phyloP scores from a whole-genome alignment of 1,284 basidiomycete species.

The Trichosporon ovoides region DNA sequence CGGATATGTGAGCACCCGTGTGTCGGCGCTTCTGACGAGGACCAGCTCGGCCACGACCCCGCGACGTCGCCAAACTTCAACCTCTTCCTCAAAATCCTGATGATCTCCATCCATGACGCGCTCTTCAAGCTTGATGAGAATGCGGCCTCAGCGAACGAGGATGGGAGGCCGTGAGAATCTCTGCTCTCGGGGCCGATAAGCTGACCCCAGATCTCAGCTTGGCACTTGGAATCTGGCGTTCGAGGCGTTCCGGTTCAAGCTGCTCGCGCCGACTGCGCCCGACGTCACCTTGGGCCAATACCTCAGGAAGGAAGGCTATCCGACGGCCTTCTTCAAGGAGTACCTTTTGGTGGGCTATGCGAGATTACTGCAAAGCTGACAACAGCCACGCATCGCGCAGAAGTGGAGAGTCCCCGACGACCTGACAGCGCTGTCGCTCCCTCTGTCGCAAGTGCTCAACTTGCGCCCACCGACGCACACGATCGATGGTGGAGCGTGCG shows the following conservation, averaged over 20 bases:
- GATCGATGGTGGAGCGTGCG: slow-evolving; percentile 60
- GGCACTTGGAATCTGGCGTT: slow-evolving; percentile 70
- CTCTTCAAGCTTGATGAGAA: slow-evolving; percentile 26
- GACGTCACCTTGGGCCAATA: slow-evolving; percentile 66
- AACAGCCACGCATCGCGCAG: slow-evolving; percentile 15
- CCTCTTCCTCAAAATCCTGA: slow-evolving; percentile 59
- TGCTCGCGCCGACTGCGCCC: slow-evolving; percentile 25
- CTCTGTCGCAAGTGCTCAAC: slow-evolving; percentile 6
- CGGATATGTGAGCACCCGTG: slow-evolving; percentile 10
- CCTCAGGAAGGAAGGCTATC: slow-evolving; percentile 63
- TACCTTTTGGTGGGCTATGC: slow-evolving; percentile 68
- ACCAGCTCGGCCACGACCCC: slow-evolving; percentile 69
- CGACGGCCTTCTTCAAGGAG: slow-evolving; percentile 64
- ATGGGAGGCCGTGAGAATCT: not conserved
- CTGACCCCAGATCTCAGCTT: slow-evolving; percentile 53
- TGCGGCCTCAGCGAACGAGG: not conserved
- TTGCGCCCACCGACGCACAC: slow-evolving; percentile 31
- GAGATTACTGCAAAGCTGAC: no score
- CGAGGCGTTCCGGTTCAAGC: slow-evolving; percentile 71
- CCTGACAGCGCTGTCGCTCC: slow-evolving; percentile 13
- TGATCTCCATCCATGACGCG: slow-evolving; percentile 48
- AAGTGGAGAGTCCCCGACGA: slow-evolving; percentile 15
- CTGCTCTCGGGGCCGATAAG: not conserved
- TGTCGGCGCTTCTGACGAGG: not conserved
- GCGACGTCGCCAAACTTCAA: slow-evolving; percentile 77